Percentiles rank a stretch among this genome's conserved stretches.
These are phyloP conservation scores for Ceratobasidium sp. DNA, from an alignment of 1,284 basidiomycete genomes.

Conservation along the genomic window DNA sequence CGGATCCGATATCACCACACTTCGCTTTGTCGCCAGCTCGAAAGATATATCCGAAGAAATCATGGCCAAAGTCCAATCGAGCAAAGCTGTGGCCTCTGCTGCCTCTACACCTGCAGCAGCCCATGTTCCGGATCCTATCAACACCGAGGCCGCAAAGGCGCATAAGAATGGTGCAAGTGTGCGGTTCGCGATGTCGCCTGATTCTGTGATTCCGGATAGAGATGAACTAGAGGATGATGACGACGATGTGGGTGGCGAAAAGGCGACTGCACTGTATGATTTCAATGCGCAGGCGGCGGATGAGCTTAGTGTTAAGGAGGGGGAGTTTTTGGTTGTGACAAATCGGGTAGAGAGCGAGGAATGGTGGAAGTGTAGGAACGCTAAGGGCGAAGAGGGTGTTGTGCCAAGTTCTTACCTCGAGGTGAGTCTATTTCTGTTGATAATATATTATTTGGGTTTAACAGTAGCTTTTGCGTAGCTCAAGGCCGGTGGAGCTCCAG, in stretches of 20 bases:
- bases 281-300: constrained; percentile 96
- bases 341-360: constrained; percentile 91
- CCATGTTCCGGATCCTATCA: constrained; percentile 37
- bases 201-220: constrained; percentile 66
- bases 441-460: constrained; percentile 3
- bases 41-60: constrained; percentile 87
- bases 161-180: constrained; percentile 71
- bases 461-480: constrained; percentile 16
- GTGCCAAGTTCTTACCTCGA: constrained; percentile 97
- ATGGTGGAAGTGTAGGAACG: constrained; percentile 97
- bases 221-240: constrained; percentile 53
- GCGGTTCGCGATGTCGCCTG: constrained; percentile 74
- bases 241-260: constrained; percentile 60
- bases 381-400: constrained; percentile 86
- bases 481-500: constrained; percentile 51
- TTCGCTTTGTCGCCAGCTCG: constrained; percentile 88
- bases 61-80: constrained; percentile 82
- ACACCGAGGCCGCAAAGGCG: constrained; percentile 49
- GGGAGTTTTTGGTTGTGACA: constrained; percentile 84
- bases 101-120: constrained; percentile 47
- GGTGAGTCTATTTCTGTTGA: constrained; percentile 62
- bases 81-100: constrained; percentile 63
- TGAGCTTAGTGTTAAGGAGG: constrained; percentile 90
- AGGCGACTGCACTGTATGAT: constrained; percentile 88
- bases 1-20: constrained; percentile 65